phyloP scores from a whole-genome alignment of 73 alveolate genomes.

The Paramecium pentaurelia region DNA sequence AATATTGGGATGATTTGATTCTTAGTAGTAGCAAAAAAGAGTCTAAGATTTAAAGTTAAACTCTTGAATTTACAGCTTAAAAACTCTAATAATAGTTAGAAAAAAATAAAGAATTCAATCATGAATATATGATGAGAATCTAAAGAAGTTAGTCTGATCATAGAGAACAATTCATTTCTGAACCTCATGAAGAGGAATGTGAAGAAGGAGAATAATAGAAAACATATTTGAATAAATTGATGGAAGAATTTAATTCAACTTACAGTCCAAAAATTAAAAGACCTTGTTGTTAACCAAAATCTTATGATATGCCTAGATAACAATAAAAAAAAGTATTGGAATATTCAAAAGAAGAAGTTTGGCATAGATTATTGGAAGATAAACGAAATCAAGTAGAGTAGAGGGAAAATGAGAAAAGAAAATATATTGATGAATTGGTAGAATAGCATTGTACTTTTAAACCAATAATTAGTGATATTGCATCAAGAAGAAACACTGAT shows the following conservation, averaged over 20 bases:
- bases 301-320: conserved; percentile 1
- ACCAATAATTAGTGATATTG: not conserved
- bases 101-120: conserved; percentile 22
- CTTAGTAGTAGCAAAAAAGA: conserved; percentile 11
- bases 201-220: not conserved
- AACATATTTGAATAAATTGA: not conserved
- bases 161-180: not conserved
- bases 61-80: conserved; percentile 11
- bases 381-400: not conserved
- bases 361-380: conserved; percentile 37
- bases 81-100: not conserved
- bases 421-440: not conserved
- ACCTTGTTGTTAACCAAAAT: conserved; percentile 1
- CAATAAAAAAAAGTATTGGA: not conserved
- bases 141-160: conserved; percentile 9
- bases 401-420: conserved; percentile 35
- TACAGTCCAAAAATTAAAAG: not conserved
- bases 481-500: not conserved
- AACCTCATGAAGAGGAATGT: conserved; percentile 30
- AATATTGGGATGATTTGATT: conserved; percentile 32
- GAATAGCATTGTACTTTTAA: conserved; percentile 17
- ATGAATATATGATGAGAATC: not conserved
- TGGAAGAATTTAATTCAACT: conserved; percentile 22
- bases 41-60: not conserved
- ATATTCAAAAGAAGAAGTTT: conserved; percentile 48